Evolutionary conservation across 768 basidiomycete species (phyloP).

Genomic region (Gautieria morchelliformis): DNA sequence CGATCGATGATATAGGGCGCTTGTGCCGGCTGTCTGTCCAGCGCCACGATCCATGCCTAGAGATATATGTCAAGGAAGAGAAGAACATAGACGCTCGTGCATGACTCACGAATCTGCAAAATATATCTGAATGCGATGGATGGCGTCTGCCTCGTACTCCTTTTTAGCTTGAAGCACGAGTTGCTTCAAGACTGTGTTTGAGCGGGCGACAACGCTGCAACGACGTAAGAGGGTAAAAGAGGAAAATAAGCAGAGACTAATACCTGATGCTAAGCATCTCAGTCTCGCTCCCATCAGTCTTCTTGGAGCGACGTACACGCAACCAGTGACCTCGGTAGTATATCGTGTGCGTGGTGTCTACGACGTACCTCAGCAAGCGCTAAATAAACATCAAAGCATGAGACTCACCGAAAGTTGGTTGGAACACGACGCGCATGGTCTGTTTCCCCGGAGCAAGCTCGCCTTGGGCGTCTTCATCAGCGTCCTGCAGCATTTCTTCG

Average conservation of each 20-base stretch:
- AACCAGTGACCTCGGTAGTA: conserved; percentile 82
- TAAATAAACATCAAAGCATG: background rate
- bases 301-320: conserved; percentile 60
- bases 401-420: conserved; percentile 50
- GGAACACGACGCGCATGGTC: conserved; percentile 78
- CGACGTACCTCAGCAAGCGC: background rate
- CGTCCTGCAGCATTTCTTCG: conserved; percentile 24
- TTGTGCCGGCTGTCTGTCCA: conserved; percentile 85
- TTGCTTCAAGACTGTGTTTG: conserved; percentile 77
- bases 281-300: conserved; percentile 56
- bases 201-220: conserved; percentile 69
- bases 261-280: conserved; percentile 74
- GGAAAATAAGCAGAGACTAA: conserved; percentile 3
- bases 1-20: conserved; percentile 80
- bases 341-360: conserved; percentile 80
- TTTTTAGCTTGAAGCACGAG: conserved; percentile 85
- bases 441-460: conserved; percentile 41
- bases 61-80: background rate
- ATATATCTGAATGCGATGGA: conserved; percentile 82
- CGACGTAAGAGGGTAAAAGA: background rate
- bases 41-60: conserved; percentile 67
- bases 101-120: conserved; percentile 57
- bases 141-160: conserved; percentile 79
- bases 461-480: conserved; percentile 34
- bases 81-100: background rate